Conservation (phyloP, 345 rosid genomes). For the Hibiscus syriacus region DNA sequence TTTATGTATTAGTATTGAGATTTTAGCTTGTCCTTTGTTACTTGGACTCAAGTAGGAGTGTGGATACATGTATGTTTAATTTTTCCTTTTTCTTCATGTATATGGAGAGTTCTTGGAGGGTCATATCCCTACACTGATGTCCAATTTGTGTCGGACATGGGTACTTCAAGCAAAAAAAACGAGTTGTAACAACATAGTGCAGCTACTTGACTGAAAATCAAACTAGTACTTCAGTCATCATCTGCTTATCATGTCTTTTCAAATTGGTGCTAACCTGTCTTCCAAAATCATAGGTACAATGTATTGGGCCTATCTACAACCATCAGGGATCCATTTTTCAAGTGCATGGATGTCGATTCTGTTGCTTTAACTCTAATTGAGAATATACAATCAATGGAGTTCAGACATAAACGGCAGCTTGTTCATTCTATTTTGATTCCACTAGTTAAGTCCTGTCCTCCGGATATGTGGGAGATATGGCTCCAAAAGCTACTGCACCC, state of each 20-base stretch:
- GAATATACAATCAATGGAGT: slow-evolving; percentile 86
- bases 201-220: neutral
- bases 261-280: neutral
- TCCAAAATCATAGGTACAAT: slow-evolving; percentile 53
- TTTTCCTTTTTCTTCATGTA: neutral
- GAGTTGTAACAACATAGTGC: neutral
- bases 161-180: neutral
- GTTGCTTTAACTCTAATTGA: slow-evolving; percentile 65
- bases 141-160: neutral
- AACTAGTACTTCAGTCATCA: neutral
- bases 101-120: neutral
- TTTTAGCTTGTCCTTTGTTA: neutral
- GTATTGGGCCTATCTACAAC: slow-evolving; percentile 81
- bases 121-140: neutral
- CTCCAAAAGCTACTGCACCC: slow-evolving; percentile 72
- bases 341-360: slow-evolving; percentile 45
- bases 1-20: neutral
- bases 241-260: neutral
- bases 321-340: slow-evolving; percentile 73
- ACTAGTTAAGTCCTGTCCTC: slow-evolving; percentile 60
- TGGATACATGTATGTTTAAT: neutral
- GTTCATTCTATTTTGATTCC: slow-evolving; percentile 53
- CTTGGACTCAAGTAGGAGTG: neutral
- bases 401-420: slow-evolving; percentile 84
- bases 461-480: slow-evolving; percentile 71